Evolutionary conservation across 495 filamentous ascomycete species (phyloP).

Genomic region (Penicillium antarcticum): DNA sequence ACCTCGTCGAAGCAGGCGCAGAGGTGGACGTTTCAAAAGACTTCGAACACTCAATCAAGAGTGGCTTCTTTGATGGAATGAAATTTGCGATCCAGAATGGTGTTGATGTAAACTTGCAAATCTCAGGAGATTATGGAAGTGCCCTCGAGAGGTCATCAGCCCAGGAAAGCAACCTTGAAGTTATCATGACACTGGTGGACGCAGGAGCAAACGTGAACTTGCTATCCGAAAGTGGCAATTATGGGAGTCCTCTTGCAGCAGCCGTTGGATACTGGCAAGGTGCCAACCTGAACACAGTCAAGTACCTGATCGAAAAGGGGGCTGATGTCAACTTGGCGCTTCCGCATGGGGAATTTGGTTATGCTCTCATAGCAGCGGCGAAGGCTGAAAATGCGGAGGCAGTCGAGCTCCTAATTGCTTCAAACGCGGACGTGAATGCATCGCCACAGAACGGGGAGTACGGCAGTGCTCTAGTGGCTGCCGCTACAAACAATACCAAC

Average conservation of each 20-base stretch:
- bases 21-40: not conserved
- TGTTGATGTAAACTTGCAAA: slow-evolving; percentile 21
- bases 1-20: not conserved
- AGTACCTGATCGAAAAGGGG: slow-evolving; percentile 25
- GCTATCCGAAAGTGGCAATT: slow-evolving; percentile 7
- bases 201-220: slow-evolving; percentile 29
- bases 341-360: slow-evolving; percentile 10
- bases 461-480: slow-evolving; percentile 12
- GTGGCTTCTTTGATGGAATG: slow-evolving; percentile 12
- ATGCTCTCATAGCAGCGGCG: slow-evolving; percentile 14
- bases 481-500: not conserved
- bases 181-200: slow-evolving; percentile 15
- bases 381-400: slow-evolving; percentile 4
- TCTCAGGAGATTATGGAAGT: slow-evolving; percentile 17
- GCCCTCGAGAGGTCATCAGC: slow-evolving; percentile 17
- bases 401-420: slow-evolving; percentile 16
- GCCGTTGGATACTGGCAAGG: not conserved
- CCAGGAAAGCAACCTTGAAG: slow-evolving; percentile 2
- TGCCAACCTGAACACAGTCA: slow-evolving; percentile 3
- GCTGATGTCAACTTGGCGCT: slow-evolving; percentile 25
- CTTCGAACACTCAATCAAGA: not conserved
- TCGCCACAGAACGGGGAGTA: slow-evolving; percentile 4
- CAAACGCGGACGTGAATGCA: slow-evolving; percentile 27
- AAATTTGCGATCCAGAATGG: slow-evolving; percentile 23
- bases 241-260: slow-evolving; percentile 15